phyloP scores from a whole-genome alignment of 176 grass and related monocot genomes.

The Alopecurus myosuroides region DNA sequence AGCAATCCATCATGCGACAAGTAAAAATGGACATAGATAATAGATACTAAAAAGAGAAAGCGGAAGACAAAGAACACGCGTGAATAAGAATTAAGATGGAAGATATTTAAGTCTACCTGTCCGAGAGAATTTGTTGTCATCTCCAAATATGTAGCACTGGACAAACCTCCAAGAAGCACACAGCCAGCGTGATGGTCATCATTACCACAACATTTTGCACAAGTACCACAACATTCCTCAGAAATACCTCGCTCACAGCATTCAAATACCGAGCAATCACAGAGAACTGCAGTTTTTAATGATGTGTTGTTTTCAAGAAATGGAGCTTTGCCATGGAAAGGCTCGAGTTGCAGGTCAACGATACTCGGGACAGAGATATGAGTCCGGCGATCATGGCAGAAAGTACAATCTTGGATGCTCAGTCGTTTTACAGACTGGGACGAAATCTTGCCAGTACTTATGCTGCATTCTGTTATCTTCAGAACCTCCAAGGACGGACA shows the following conservation, averaged over 20 bases:
- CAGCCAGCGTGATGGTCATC: not conserved
- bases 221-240: not conserved
- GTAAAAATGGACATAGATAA: not conserved
- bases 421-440: not conserved
- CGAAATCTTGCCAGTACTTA: not conserved
- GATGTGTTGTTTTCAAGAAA: not conserved
- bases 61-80: not conserved
- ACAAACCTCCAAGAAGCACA: conserved; percentile 12
- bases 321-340: not conserved
- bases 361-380: not conserved
- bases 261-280: fast-evolving
- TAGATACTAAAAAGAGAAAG: not conserved
- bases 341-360: not conserved
- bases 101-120: not conserved
- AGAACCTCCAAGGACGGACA: not conserved
- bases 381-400: not conserved
- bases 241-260: not conserved
- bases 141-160: not conserved
- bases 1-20: not conserved
- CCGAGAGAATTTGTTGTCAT: not conserved
- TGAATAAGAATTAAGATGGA: not conserved
- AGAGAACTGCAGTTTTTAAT: not conserved
- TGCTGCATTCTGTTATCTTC: not conserved
- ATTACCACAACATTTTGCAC: not conserved
- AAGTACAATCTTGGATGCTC: not conserved